Base-by-base conservation (phyloP, 148 eudicot genomes). In the Vaccinium myrtillus region DNA sequence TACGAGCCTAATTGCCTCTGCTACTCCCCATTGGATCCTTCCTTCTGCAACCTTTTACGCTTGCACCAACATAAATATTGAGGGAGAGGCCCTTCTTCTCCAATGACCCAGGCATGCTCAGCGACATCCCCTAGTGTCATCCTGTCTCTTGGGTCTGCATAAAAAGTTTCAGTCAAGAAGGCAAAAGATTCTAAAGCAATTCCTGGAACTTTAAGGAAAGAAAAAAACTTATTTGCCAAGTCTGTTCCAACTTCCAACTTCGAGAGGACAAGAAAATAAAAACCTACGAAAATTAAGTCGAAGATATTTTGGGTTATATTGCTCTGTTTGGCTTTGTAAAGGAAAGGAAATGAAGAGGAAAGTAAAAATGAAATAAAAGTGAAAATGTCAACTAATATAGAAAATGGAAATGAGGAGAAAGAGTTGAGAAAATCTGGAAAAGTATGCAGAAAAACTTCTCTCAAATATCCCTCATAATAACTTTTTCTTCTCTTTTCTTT, bases 11-110 rank as follows among this genome's bases (percentile, higher is more conserved):
- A 73, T 39, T 53, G 63, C 75, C 84, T 49, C 6, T 76, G 83
- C 61, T 58, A 83, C 83, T 86, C 85, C 75, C 75, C 85, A 77
- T 70, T 76, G 50, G 59, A 54, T 75, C 43, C 84, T 32, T 81
- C 77, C 49, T 79, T 80, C 61, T 90, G 87, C 85, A 83, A 78
- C 75, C 74, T 87, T 39, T 80, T 89, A 51, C 85, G 89, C 84
- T 94, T 91, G 85, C 98, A 96, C 98, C 98, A 96, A 77, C 98
- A 96, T 55, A 84, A 77, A 85, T 90, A 92, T 50, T 86, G 91
- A 36, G 96, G 95, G 71, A 94, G 86, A 13, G 91, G 94, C 59
- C 96, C 96, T 13, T 90, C 91, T 85, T 93, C 94, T 79, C 93
- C 93, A 76, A 93, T 80, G 77, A 94, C 92, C 98, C 98, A 96